These are phyloP conservation scores for Saccharomyces hybrid DNA, from an alignment of 1,139 yeast genomes.

Conservation along the genomic window DNA sequence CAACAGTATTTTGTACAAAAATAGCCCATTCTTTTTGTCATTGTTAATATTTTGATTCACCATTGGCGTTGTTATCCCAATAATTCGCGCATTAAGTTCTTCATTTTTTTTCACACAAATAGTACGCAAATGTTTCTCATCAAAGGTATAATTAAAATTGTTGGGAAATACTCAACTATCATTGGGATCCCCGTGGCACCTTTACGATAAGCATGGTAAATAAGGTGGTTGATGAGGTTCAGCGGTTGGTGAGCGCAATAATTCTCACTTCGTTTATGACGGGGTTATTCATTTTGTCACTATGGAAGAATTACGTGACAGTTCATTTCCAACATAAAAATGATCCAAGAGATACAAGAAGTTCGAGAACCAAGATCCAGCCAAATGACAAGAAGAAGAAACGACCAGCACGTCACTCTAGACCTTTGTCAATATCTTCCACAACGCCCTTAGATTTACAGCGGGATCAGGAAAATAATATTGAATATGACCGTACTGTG, in stretches of 20 bases:
- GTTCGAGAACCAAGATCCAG: conserved; percentile 18
- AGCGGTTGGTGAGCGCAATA: conserved; percentile 12
- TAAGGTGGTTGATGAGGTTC: not conserved
- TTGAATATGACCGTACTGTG: conserved; percentile 26
- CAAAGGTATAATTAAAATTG: not conserved
- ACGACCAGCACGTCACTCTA: not conserved
- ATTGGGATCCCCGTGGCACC: not conserved
- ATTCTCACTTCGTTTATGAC: conserved; percentile 18
- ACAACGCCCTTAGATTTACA: conserved; percentile 20
- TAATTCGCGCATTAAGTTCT: not conserved
- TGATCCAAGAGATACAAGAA: conserved; percentile 27
- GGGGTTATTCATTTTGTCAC: conserved; percentile 23
- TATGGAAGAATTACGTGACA: conserved; percentile 25
- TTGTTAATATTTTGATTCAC: not conserved
- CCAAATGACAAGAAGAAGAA: conserved; percentile 5
- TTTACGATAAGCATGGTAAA: conserved; percentile 5
- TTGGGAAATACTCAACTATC: not conserved
- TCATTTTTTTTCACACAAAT: not conserved
- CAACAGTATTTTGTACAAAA: not conserved
- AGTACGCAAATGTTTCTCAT: not conserved
- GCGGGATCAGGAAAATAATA: conserved; percentile 20
- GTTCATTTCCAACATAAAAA: conserved; percentile 19
- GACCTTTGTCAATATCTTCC: conserved; percentile 1
- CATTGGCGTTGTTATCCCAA: not conserved
- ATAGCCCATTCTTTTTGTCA: not conserved